Percentiles rank a stretch among this genome's conserved stretches.
Conservation (phyloP, 495 filamentous ascomycete species). For the Annulohypoxylon bovei region DNA sequence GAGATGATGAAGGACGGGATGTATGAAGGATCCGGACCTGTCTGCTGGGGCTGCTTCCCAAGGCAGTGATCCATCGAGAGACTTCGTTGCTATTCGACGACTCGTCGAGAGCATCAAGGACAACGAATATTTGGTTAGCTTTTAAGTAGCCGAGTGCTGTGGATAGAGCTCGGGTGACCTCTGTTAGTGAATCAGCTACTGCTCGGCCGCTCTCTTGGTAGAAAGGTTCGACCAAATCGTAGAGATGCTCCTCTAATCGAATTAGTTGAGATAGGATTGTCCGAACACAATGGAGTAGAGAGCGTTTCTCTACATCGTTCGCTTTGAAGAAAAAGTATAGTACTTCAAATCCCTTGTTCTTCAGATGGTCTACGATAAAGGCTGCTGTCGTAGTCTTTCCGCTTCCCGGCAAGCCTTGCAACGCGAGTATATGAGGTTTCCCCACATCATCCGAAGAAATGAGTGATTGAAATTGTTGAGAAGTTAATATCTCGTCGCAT, state of each 20-base stretch:
- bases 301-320: constrained; percentile 38
- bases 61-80: constrained; percentile 23
- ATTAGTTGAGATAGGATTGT: constrained; percentile 41
- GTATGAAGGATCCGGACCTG: constrained; percentile 23
- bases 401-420: constrained; percentile 40
- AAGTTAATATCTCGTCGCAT: constrained; percentile 36
- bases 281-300: constrained; percentile 33
- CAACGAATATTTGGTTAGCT: constrained; percentile 21
- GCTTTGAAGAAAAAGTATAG: constrained; percentile 47
- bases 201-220: constrained; percentile 41
- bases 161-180: constrained; percentile 26
- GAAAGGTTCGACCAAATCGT: constrained; percentile 32
- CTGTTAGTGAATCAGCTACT: constrained; percentile 38
- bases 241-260: constrained; percentile 33
- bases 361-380: constrained; percentile 35
- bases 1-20: constrained; percentile 15
- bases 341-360: constrained; percentile 12
- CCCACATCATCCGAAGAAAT: neutral
- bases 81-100: constrained; percentile 32
- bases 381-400: constrained; percentile 43
- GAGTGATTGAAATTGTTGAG: constrained; percentile 24
- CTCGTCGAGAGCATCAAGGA: constrained; percentile 48
- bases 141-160: constrained; percentile 18
- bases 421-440: constrained; percentile 14
- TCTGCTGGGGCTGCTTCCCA: neutral